A percentile compares a stretch with the other conserved stretches of the same genome.
These are phyloP conservation scores for Fomitopsis palustris DNA, from an alignment of 1,284 basidiomycete species.

Conservation along the genomic window DNA sequence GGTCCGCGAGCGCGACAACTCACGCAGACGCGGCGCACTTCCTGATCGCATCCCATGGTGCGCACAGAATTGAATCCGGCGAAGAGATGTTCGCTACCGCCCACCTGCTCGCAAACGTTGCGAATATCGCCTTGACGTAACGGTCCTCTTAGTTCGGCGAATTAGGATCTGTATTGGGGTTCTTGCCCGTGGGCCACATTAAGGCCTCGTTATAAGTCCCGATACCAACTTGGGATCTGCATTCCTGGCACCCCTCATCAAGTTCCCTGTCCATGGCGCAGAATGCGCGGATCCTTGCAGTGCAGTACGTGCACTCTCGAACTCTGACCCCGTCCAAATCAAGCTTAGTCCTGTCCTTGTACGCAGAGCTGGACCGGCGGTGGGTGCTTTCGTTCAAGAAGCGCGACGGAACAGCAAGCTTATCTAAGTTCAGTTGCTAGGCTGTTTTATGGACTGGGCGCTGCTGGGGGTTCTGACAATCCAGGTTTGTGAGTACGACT, in stretches of 20 bases:
- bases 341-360: neutral
- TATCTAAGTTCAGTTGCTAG: neutral
- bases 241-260: neutral
- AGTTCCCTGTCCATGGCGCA: neutral
- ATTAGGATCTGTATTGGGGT: neutral
- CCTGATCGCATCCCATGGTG: neutral
- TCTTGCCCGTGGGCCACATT: neutral
- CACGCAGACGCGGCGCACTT: neutral
- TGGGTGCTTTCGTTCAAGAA: neutral
- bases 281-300: neutral
- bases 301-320: neutral
- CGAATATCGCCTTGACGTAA: neutral
- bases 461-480: neutral
- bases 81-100: neutral
- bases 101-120: neutral
- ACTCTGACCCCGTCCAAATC: neutral
- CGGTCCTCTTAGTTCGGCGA: neutral
- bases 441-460: conserved; percentile 1
- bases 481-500: neutral
- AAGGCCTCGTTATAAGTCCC: neutral
- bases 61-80: neutral
- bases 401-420: neutral
- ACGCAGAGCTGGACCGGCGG: neutral
- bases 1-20: neutral
- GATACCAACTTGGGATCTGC: neutral